These are phyloP conservation scores for Phytophthora pisi DNA, from an alignment of 352 stramenopile genomes.

Conservation along the genomic window DNA sequence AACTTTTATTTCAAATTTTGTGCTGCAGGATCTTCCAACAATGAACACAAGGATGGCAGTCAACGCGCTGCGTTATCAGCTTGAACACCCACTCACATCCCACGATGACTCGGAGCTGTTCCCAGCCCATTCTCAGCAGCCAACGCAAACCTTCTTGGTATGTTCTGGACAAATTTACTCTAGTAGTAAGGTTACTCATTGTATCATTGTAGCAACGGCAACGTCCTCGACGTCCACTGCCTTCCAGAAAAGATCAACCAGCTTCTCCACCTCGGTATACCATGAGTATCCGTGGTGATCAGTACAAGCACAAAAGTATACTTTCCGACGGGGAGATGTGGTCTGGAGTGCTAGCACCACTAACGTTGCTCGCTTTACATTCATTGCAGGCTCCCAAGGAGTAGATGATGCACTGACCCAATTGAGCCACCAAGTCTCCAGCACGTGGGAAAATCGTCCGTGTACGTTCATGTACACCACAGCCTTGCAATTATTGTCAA, in stretches of 20 bases:
- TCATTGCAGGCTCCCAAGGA: slow-evolving; percentile 33
- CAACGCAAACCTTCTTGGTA: slow-evolving; percentile 62
- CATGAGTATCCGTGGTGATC: slow-evolving; percentile 13
- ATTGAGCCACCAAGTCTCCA: slow-evolving; percentile 61
- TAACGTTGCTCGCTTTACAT: not conserved
- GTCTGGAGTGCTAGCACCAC: not conserved
- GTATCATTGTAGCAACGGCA: slow-evolving; percentile 47
- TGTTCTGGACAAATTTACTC: not conserved
- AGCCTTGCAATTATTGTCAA: not conserved
- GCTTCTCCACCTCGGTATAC: slow-evolving; percentile 20
- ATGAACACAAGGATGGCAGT: slow-evolving; percentile 65
- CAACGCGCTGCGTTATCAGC: slow-evolving; percentile 77
- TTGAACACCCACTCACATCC: slow-evolving; percentile 79
- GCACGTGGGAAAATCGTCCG: slow-evolving; percentile 36
- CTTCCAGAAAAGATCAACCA: slow-evolving; percentile 28
- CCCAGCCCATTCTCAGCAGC: slow-evolving; percentile 48
- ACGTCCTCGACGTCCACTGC: slow-evolving; percentile 43
- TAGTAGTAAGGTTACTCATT: not conserved
- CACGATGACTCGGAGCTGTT: slow-evolving; percentile 74
- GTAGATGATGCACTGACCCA: slow-evolving; percentile 69
- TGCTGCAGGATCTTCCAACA: slow-evolving; percentile 24
- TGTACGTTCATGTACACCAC: slow-evolving; percentile 10
- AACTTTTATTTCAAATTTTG: not conserved
- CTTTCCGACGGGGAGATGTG: not conserved
- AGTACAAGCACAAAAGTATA: slow-evolving; percentile 34